These are phyloP conservation scores for Plasmodium inui DNA, from an alignment of 169 alveolate genomes.

Conservation along the genomic window DNA sequence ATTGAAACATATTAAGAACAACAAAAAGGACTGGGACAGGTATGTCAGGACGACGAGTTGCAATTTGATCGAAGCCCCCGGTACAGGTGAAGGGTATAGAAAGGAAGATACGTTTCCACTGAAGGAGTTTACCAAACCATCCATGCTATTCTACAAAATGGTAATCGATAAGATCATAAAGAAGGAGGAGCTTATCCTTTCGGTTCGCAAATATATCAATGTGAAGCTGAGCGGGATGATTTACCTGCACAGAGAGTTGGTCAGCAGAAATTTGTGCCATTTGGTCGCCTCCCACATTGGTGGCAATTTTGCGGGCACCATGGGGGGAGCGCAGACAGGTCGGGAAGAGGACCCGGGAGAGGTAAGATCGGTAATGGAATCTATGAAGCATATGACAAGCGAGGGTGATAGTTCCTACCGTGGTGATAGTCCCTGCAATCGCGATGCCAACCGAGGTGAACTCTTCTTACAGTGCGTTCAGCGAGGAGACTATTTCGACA, in stretches of 20 bases:
- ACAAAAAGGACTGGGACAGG: slow-evolving; percentile 1
- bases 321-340: background rate
- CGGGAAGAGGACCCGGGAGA: background rate
- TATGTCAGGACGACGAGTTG: background rate
- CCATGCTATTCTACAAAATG: slow-evolving; percentile 20
- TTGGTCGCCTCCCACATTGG: background rate
- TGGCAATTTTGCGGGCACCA: background rate
- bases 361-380: background rate
- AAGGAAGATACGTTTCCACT: background rate
- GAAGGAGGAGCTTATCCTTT: background rate
- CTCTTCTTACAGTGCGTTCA: background rate
- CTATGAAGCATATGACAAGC: background rate
- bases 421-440: no score
- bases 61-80: background rate
- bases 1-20: background rate
- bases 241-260: background rate
- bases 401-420: background rate
- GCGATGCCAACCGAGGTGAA: background rate
- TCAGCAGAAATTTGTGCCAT: slow-evolving; percentile 12
- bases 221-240: background rate
- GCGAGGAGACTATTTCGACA: background rate
- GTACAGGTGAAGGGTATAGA: background rate
- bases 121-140: slow-evolving; percentile 18
- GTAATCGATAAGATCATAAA: slow-evolving; percentile 16
- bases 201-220: slow-evolving; percentile 7